These are phyloP conservation scores for Phytophthora megakarya DNA, from an alignment of 352 stramenopile genomes.

Conservation along the genomic window DNA sequence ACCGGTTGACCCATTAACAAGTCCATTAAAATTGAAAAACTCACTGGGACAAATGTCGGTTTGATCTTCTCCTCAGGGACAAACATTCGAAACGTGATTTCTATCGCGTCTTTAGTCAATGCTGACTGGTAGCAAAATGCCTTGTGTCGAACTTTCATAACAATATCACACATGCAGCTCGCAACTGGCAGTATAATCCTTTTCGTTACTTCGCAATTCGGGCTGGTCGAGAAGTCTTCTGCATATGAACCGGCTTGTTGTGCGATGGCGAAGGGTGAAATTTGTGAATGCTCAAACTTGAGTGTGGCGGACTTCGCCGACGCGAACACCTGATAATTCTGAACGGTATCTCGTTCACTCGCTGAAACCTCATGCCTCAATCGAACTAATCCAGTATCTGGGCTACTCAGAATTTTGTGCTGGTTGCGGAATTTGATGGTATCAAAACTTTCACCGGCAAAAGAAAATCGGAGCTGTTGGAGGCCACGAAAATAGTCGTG, in stretches of 20 bases:
- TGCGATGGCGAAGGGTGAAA: not conserved
- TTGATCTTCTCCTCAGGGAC: too few relatives aligned
- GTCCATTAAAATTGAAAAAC: too few relatives aligned
- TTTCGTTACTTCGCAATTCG: too few relatives aligned
- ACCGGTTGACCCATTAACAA: too few relatives aligned
- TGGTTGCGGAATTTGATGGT: constrained; percentile 5
- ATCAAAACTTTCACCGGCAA: not conserved
- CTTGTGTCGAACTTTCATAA: too few relatives aligned
- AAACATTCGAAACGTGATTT: too few relatives aligned
- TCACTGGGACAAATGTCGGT: too few relatives aligned
- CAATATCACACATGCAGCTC: too few relatives aligned
- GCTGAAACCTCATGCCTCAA: constrained; percentile 2
- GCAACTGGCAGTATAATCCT: too few relatives aligned
- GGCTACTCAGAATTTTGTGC: not conserved
- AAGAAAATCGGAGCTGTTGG: not conserved
- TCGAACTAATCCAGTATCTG: not conserved
- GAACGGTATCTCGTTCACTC: not conserved
- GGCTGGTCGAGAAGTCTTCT: not conserved
- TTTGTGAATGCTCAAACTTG: not conserved
- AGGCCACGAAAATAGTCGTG: too few relatives aligned
- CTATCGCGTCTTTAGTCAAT: too few relatives aligned
- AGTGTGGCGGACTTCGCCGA: not conserved
- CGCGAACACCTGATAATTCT: not conserved
- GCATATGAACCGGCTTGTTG: not conserved
- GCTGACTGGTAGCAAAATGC: too few relatives aligned